phyloP scores from a whole-genome alignment of 306 rosid genomes.

The Cicer bijugum region DNA sequence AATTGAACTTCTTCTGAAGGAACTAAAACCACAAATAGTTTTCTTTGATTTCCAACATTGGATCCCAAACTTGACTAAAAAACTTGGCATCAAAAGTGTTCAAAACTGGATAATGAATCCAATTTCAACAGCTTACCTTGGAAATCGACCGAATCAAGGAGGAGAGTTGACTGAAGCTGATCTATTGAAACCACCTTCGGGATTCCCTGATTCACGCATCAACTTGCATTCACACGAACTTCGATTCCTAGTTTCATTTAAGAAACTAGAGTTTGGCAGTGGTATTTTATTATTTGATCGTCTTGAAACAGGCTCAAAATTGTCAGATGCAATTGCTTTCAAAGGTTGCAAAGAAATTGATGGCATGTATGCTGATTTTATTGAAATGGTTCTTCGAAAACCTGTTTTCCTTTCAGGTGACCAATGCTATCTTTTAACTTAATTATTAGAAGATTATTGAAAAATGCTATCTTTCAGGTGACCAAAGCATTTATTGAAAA shows the following conservation, averaged over 20 bases:
- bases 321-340: constrained; percentile 48
- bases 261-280: constrained; percentile 38
- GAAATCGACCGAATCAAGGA: neutral
- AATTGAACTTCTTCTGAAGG: constrained; percentile 2
- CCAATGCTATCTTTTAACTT: too few species aligned
- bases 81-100: neutral
- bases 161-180: constrained; percentile 5
- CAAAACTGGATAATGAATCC: constrained; percentile 20
- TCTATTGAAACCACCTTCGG: constrained; percentile 39
- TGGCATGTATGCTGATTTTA: constrained; percentile 44
- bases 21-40: constrained; percentile 38
- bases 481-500: too few species aligned
- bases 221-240: constrained; percentile 43
- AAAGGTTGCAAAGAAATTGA: constrained; percentile 48
- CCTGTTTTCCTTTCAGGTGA: constrained; percentile 45
- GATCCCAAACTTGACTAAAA: constrained; percentile 22
- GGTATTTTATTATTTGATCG: constrained; percentile 44
- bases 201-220: constrained; percentile 38
- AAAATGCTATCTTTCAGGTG: constrained; percentile 52
- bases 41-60: constrained; percentile 47
- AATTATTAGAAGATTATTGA: too few species aligned
- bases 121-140: neutral
- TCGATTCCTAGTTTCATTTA: neutral
- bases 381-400: constrained; percentile 17
- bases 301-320: neutral